Percentiles rank a stretch among this genome's conserved stretches.
phyloP scores from a whole-genome alignment of 345 rosid genomes.

The Syzygium aromaticum region DNA sequence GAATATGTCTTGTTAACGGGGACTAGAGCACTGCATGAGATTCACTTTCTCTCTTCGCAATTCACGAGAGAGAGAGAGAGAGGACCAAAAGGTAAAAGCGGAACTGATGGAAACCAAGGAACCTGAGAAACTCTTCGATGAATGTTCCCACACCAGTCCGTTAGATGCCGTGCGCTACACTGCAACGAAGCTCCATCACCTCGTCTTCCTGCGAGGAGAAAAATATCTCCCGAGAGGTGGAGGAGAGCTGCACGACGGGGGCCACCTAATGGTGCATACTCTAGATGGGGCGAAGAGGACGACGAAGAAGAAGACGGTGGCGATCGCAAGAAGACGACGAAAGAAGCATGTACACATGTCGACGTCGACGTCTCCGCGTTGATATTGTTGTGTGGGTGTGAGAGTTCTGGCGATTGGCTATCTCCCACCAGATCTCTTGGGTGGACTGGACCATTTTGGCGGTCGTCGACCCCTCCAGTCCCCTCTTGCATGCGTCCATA shows the following conservation, averaged over 20 bases:
- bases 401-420: neutral
- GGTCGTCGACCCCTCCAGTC: slow-evolving; percentile 47
- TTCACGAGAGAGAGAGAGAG: neutral
- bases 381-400: neutral
- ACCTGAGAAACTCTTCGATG: neutral
- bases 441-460: slow-evolving; percentile 67
- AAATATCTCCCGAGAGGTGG: neutral
- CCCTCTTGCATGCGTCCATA: slow-evolving; percentile 6
- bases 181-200: neutral
- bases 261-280: neutral
- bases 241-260: neutral
- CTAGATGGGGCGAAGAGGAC: neutral
- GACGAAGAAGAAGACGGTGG: neutral
- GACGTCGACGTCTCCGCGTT: neutral
- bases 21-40: neutral
- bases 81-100: neutral
- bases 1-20: neutral
- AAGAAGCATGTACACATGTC: neutral
- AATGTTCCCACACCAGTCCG: neutral
- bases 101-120: neutral
- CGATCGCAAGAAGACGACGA: neutral
- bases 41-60: neutral
- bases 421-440: slow-evolving; percentile 20
- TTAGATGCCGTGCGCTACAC: neutral
- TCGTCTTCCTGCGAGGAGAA: neutral